These are phyloP conservation scores for Mallotus repandus DNA, from an alignment of 441 rosid species.

Conservation along the genomic window DNA sequence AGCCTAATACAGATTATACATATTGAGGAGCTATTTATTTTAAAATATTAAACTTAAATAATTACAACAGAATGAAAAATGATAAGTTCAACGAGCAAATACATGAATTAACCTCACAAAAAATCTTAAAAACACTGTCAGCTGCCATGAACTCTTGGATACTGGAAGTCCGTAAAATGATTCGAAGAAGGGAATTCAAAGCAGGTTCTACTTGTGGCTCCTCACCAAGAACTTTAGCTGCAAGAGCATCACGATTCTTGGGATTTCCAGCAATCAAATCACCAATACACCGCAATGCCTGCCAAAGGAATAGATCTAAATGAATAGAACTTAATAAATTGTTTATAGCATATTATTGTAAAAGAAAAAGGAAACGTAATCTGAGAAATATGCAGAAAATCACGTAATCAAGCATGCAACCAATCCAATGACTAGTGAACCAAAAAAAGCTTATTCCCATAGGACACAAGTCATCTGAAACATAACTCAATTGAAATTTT, in stretches of 20 bases:
- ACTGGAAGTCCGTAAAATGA: slow-evolving; percentile 82
- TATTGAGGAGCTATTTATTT: neutral
- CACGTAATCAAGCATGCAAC: slow-evolving; percentile 7
- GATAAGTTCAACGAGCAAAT: slow-evolving; percentile 19
- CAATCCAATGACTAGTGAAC: neutral
- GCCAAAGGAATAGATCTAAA: slow-evolving; percentile 27
- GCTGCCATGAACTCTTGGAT: slow-evolving; percentile 92
- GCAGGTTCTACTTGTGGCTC: slow-evolving; percentile 89
- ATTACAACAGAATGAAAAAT: slow-evolving; percentile 5
- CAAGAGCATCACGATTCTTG: slow-evolving; percentile 75
- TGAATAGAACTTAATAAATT: slow-evolving; percentile 8
- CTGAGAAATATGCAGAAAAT: neutral
- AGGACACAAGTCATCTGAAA: slow-evolving; percentile 5
- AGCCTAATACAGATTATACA: neutral
- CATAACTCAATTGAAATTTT: neutral
- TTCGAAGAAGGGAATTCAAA: slow-evolving; percentile 85
- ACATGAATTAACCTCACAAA: slow-evolving; percentile 75
- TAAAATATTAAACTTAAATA: neutral
- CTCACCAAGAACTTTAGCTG: slow-evolving; percentile 92
- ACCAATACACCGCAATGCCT: slow-evolving; percentile 91
- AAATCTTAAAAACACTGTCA: slow-evolving; percentile 79
- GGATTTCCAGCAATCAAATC: slow-evolving; percentile 76
- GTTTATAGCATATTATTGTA: neutral
- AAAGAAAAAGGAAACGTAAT: neutral
- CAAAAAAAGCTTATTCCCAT: neutral